These are phyloP conservation scores for Backusella parvicylindrica DNA, from an alignment of 192 early-diverging fungal species.

Conservation along the genomic window DNA sequence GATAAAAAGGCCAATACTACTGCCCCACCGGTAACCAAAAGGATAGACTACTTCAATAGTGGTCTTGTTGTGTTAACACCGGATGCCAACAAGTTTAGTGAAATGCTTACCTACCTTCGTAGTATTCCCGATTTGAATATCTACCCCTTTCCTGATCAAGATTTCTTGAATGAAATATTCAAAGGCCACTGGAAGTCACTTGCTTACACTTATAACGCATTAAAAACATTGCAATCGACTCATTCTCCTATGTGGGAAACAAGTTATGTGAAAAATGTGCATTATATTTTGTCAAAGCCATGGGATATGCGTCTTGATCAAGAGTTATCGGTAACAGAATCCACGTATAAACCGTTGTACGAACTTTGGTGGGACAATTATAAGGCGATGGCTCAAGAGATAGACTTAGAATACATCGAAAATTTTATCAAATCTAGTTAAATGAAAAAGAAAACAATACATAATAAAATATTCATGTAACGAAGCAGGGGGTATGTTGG, in stretches of 20 bases:
- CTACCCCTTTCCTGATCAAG: constrained; percentile 47
- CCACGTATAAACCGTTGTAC: neutral
- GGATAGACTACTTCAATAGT: constrained; percentile 45
- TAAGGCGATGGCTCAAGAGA: neutral
- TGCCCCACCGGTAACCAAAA: neutral
- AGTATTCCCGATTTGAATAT: constrained; percentile 7
- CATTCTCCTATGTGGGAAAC: constrained; percentile 40
- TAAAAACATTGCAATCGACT: constrained; percentile 37
- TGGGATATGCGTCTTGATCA: constrained; percentile 25
- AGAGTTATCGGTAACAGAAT: neutral
- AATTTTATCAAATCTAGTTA: neutral
- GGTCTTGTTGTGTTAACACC: constrained; percentile 46
- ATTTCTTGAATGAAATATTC: constrained; percentile 46
- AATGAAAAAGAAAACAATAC: neutral
- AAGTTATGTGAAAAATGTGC: constrained; percentile 34
- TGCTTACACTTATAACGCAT: constrained; percentile 48
- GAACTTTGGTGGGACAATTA: constrained; percentile 8
- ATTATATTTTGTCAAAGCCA: constrained; percentile 46
- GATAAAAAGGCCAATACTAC: neutral
- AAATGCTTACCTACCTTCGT: constrained; percentile 22
- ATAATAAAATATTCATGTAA: neutral
- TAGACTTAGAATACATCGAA: neutral
- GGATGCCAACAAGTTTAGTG: constrained; percentile 12
- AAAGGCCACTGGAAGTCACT: constrained; percentile 35
- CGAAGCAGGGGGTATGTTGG: neutral